Conservation (phyloP, 176 grass and related monocot genomes). For the Triticum monococcum region DNA sequence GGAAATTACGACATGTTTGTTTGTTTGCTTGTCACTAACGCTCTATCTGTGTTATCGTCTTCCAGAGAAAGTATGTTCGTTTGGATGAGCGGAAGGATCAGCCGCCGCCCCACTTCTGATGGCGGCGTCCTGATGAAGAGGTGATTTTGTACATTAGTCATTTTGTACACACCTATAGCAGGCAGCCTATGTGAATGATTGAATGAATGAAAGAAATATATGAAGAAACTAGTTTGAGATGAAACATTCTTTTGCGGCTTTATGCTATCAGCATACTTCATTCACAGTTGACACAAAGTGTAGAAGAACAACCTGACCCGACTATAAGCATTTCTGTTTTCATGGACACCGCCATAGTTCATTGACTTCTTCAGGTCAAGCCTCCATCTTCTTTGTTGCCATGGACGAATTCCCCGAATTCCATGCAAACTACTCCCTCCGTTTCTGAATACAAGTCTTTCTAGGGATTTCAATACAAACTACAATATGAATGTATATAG, state of each 20-base stretch:
- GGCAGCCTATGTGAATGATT: neutral
- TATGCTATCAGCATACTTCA: neutral
- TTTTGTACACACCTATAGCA: slow-evolving; percentile 19
- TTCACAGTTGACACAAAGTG: neutral
- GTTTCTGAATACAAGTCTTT: no score
- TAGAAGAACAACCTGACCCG: neutral
- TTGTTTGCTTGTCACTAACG: neutral
- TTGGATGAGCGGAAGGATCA: slow-evolving; percentile 22
- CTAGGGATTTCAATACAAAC: no score
- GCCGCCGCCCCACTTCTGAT: neutral
- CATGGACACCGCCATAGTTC: neutral
- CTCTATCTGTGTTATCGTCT: neutral
- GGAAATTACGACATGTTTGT: neutral
- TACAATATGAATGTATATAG: no score
- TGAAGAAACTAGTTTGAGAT: neutral
- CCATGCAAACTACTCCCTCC: neutral
- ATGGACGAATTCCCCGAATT: neutral
- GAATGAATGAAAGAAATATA: neutral
- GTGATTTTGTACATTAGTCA: neutral
- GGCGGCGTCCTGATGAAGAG: neutral
- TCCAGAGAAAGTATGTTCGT: slow-evolving; percentile 60
- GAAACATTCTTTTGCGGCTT: neutral
- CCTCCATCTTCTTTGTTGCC: neutral
- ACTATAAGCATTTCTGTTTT: neutral
- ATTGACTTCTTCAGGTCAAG: neutral